Base-by-base conservation (phyloP, 768 basidiomycete genomes). In the Russula sp. region DNA sequence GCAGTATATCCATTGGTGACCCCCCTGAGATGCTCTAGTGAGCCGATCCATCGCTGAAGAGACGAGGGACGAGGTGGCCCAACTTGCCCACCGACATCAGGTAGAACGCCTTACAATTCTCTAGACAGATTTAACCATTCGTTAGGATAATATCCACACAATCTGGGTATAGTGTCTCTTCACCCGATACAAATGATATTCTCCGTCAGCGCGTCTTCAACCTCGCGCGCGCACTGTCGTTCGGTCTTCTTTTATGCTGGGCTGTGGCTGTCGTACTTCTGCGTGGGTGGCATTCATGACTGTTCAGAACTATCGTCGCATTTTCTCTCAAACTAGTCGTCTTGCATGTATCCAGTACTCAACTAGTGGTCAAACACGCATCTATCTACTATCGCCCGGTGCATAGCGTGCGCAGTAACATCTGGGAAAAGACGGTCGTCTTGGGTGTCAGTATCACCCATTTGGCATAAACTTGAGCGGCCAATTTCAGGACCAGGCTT, bases 21-120 rank as follows among this genome's bases (percentile, higher is more conserved):
- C 18, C 13, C 1, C 37, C 22, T 59, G 39, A 59, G 16, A 48
- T 18, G 11, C 6, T 14, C 51, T 32, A 59, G 57, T 59, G 57
- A 59, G 49, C 16, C 57, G 31, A 32, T 51, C 48, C 1, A 50
- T 59, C n/a, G 57, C 57, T 18, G 48, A 59, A 32, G 57, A 59
- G 39, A 59, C 57, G 18, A 37, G 27, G 9, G 57, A 59, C 0
- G 57, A 59, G 37, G 49, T 59, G 3, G 35, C 57, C 14, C 48
- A n/a, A 22, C 48, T 59, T 20, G 35, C 37, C 31, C 48, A 59
- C 32, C 48, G 57, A 11, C 27, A 59, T 51, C 35, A 59, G 57
- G 57, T 59, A 40, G 8, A 16, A 2, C 18, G 18, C 31, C 27
- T 22, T 6, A 13, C 9, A 27, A 40, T n/a, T 8, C 13, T 20